Conservation (phyloP, 345 rosid species). For the Populus simonii region DNA sequence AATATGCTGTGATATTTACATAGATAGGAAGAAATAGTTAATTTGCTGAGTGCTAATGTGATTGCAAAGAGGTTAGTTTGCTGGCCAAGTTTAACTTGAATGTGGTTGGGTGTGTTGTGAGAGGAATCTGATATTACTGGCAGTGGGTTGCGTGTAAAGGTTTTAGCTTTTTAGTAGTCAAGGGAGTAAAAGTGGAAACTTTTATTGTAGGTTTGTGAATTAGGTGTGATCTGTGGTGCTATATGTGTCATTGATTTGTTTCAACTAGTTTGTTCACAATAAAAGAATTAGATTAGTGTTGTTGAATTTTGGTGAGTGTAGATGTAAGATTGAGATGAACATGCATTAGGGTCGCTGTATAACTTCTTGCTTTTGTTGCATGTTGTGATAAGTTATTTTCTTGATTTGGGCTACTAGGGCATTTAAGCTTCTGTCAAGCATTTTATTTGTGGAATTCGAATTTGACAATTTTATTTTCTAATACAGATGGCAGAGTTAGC, state of each 20-base stretch:
- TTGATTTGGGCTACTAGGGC: not conserved
- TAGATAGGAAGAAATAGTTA: not conserved
- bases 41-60: too few relatives aligned
- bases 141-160: not conserved
- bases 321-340: not conserved
- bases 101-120: not conserved
- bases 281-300: not conserved
- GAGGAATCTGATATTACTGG: not conserved
- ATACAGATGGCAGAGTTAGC: slow-evolving; percentile 76
- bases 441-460: not conserved
- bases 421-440: not conserved
- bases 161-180: not conserved
- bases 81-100: not conserved
- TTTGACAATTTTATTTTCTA: not conserved
- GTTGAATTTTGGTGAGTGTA: not conserved
- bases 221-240: not conserved
- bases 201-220: not conserved
- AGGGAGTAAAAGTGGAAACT: not conserved
- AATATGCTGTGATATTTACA: not conserved
- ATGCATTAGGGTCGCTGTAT: not conserved
- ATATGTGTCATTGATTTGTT: not conserved
- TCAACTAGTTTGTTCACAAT: not conserved
- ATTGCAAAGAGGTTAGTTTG: not conserved
- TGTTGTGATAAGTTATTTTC: not conserved
- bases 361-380: not conserved